A percentile compares a stretch with the other conserved stretches of the same genome.
phyloP scores from a whole-genome alignment of 2,329 filamentous ascomycete genomes.

The Exophiala phaeomuriformis region DNA sequence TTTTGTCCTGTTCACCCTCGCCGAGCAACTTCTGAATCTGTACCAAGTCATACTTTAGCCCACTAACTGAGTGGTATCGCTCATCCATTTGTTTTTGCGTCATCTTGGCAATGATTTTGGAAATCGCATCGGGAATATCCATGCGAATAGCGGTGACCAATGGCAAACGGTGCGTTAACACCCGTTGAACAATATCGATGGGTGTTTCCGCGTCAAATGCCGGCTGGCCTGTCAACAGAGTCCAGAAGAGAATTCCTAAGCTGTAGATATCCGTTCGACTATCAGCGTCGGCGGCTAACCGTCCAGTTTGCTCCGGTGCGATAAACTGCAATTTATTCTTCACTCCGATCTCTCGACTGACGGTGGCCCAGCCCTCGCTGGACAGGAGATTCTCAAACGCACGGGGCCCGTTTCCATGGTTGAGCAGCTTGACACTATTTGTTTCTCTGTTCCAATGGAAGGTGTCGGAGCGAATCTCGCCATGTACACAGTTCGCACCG shows the following conservation, averaged over 20 bases:
- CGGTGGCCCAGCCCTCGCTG: conserved; percentile 74
- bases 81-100: conserved; percentile 82
- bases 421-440: conserved; percentile 67
- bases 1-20: conserved; percentile 62
- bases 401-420: conserved; percentile 76
- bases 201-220: conserved; percentile 74
- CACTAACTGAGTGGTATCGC: conserved; percentile 81
- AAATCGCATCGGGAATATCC: conserved; percentile 77
- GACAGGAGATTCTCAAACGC: conserved; percentile 84
- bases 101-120: conserved; percentile 81
- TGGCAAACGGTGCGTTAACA: conserved; percentile 70
- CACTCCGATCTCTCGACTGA: conserved; percentile 76
- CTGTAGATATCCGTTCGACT: conserved; percentile 90
- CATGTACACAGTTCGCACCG: conserved; percentile 75
- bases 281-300: conserved; percentile 87
- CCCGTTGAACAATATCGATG: conserved; percentile 84
- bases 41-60: conserved; percentile 71
- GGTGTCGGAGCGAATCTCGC: conserved; percentile 81
- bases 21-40: conserved; percentile 66
- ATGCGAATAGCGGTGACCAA: conserved; percentile 68
- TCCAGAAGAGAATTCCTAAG: conserved; percentile 83
- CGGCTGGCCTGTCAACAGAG: conserved; percentile 67
- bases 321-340: conserved; percentile 88
- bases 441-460: conserved; percentile 75
- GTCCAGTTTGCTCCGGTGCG: conserved; percentile 87